Base-by-base conservation (phyloP, 2,329 filamentous ascomycete species). In the Claviceps humidiphila region DNA sequence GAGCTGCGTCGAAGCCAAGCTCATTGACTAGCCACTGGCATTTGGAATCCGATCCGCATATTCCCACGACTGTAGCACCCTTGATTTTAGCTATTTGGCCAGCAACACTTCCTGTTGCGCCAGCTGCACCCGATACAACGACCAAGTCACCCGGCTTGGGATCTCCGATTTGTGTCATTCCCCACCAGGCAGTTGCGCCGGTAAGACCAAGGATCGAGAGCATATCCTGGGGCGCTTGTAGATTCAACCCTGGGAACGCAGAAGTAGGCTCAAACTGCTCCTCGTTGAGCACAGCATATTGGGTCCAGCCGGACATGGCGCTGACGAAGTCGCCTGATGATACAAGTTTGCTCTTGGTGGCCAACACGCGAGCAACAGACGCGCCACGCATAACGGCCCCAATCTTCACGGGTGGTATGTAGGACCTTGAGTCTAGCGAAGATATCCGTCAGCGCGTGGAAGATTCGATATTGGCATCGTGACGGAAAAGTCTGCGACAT, bases 11-110 rank as follows among this genome's bases (percentile, higher is more conserved):
- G 54, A 84, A 85, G 1, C 83, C 82, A 24, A 87, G 68, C 59
- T 82, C 78, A 55, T 77, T 68, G 3, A 71, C 75, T 56, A 89
- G 65, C 75, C 83, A 87, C 49, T 71, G 66, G 58, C 80, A 85
- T 69, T 88, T 88, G 40, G 84, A 80, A 39, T 80, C 74, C 51
- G 74, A 76, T 0, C 84, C 84, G 0, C 82, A 82, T 55, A 87
- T 73, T 6, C 84, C 84, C 22, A 85, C 66, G 13, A 87, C 79
- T 2, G 73, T 59, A 47, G 69, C 68, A 13, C 84, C 86, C 65
- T 81, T 80, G 51, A 88, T 68, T 71, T 87, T 89, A 17, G 85
- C 84, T 58, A 90, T 87, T 68, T 91, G 87, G 0, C 84, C 85
- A 0, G 80, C 86, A 1, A 90, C 78, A 61, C 78, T 84, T 1